phyloP scores from a whole-genome alignment of 352 stramenopile genomes.

The Labyrinthula sp. region DNA sequence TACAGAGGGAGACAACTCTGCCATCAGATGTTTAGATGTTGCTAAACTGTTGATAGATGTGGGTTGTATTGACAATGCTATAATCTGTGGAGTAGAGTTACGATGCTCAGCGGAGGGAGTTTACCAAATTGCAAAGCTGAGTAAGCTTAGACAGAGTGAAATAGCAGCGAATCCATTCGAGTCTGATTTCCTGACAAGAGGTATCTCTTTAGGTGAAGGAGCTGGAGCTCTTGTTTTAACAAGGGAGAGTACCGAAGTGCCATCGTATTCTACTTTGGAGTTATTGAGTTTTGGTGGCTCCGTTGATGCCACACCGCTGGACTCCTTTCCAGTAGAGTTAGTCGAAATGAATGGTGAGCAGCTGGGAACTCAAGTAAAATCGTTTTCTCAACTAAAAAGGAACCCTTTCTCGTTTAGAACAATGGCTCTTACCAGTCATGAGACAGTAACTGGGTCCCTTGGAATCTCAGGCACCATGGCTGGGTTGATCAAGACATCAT shows the following conservation, averaged over 20 bases:
- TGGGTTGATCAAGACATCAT: constrained; percentile 15
- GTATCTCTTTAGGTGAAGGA: constrained; percentile 38
- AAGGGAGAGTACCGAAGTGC: constrained; percentile 14
- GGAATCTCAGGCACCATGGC: too few relatives aligned
- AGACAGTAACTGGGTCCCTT: too few relatives aligned
- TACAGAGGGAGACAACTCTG: constrained; percentile 22
- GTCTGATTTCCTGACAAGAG: constrained; percentile 32
- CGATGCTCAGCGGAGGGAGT: constrained; percentile 5
- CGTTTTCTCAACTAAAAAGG: too few relatives aligned
- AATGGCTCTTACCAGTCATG: too few relatives aligned
- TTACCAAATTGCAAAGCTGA: constrained; percentile 8
- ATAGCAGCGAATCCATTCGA: constrained; percentile 33
- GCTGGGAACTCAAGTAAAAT: too few relatives aligned
- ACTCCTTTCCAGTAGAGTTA: too few relatives aligned
- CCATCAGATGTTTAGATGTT: constrained; percentile 10
- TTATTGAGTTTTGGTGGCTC: too few relatives aligned
- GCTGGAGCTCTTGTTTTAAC: constrained; percentile 35
- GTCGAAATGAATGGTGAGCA: too few relatives aligned
- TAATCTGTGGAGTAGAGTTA: constrained; percentile 13
- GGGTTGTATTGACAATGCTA: constrained; percentile 6
- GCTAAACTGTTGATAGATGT: constrained; percentile 13
- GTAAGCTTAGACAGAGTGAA: neutral
- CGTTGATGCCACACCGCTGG: too few relatives aligned
- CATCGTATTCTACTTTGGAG: too few relatives aligned
- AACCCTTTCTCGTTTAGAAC: too few relatives aligned